A percentile compares a stretch with the other conserved stretches of the same genome.
Evolutionary conservation across 2,329 filamentous ascomycete species (phyloP).

Genomic region (Monilinia vaccinii-corymbosi): DNA sequence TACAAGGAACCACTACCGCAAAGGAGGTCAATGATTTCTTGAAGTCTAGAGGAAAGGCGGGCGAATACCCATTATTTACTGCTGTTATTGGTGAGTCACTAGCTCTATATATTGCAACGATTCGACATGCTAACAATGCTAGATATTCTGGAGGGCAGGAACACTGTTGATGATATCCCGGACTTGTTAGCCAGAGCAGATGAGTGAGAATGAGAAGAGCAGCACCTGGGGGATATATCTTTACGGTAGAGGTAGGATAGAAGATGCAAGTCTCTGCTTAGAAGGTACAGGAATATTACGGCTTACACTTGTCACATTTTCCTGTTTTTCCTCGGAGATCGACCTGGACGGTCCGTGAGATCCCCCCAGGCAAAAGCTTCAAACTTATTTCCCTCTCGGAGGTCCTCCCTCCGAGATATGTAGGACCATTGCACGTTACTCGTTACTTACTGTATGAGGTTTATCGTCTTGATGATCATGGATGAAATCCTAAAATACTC

Average conservation of each 20-base stretch:
- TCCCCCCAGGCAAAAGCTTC: not conserved
- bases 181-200: slow-evolving; percentile 35
- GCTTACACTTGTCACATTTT: not conserved
- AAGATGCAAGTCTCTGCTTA: slow-evolving; percentile 8
- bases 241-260: not conserved
- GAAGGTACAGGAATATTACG: not conserved
- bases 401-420: not conserved
- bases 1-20: slow-evolving; percentile 89
- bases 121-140: not conserved
- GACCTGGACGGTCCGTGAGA: not conserved
- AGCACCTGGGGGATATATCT: not conserved
- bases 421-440: not conserved
- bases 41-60: slow-evolving; percentile 65
- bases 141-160: slow-evolving; percentile 67
- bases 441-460: not conserved
- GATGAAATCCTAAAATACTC: not conserved
- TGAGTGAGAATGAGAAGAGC: slow-evolving; percentile 9
- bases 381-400: not conserved
- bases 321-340: slow-evolving; percentile 1
- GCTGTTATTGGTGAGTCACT: slow-evolving; percentile 52
- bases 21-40: slow-evolving; percentile 86
- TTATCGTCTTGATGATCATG: not conserved
- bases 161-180: slow-evolving; percentile 72
- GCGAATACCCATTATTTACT: slow-evolving; percentile 86
- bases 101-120: not conserved